Conservation (phyloP, 148 eudicot genomes). For the Amaranthus palmeri region DNA sequence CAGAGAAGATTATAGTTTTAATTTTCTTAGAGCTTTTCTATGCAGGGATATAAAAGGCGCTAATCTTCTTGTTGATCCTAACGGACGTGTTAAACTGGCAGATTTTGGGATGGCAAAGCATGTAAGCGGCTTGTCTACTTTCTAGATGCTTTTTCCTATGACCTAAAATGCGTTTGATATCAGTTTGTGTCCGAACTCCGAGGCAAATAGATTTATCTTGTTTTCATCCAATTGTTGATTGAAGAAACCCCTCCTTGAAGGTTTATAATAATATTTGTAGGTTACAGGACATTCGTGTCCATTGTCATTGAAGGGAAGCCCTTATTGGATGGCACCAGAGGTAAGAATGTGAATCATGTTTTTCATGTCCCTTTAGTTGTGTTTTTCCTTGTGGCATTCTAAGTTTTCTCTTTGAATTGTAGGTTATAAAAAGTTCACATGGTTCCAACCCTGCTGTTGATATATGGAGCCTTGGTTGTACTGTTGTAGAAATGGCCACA, state of each 20-base stretch:
- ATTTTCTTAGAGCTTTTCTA: not conserved
- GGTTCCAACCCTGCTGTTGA: constrained; percentile 70
- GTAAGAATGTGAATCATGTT: constrained; percentile 21
- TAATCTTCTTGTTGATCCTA: constrained; percentile 64
- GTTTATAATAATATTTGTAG: constrained; percentile 30
- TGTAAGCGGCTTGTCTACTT: constrained; percentile 22
- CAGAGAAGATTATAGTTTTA: too few species aligned
- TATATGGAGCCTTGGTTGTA: constrained; percentile 93
- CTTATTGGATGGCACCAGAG: constrained; percentile 87
- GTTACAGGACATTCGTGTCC: constrained; percentile 45
- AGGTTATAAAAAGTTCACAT: constrained; percentile 56
- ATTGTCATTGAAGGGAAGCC: constrained; percentile 68
- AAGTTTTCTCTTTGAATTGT: not conserved
- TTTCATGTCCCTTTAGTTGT: too few species aligned
- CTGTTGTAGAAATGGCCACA: constrained; percentile 82
- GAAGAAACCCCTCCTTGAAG: not conserved
- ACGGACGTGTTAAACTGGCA: constrained; percentile 59
- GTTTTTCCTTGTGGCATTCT: not conserved
- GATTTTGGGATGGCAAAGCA: constrained; percentile 86
- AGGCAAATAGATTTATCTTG: too few species aligned
- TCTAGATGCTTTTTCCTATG: too few species aligned
- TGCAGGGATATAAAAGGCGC: constrained; percentile 77
- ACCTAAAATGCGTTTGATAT: too few species aligned
- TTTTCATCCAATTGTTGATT: too few species aligned
- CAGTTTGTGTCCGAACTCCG: too few species aligned